Conservation (phyloP, 1,139 yeast genomes). For the Saccharomycopsis hybrid region DNA sequence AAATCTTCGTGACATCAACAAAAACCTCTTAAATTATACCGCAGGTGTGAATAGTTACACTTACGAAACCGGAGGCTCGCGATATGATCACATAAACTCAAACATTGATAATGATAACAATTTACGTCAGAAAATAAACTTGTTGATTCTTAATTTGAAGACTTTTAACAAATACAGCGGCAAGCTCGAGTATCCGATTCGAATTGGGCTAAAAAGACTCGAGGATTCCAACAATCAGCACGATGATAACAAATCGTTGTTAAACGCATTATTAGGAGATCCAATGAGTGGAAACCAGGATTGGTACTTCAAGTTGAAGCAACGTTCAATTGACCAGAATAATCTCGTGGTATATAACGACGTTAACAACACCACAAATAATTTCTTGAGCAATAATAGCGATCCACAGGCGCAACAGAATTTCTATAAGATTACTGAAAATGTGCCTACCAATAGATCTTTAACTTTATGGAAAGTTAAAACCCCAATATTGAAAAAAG, state of each 20-base stretch:
- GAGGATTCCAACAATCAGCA: not conserved
- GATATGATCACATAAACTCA: too few relatives aligned
- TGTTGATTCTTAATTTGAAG: constrained; percentile 13
- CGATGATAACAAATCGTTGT: not conserved
- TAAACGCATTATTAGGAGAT: constrained; percentile 17
- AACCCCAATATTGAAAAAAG: constrained; percentile 14
- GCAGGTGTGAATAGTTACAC: not conserved
- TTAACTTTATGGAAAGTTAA: constrained; percentile 18
- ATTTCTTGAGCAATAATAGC: too few relatives aligned
- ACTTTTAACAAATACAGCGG: not conserved
- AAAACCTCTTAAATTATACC: not conserved
- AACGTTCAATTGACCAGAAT: constrained; percentile 1
- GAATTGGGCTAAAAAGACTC: constrained; percentile 16
- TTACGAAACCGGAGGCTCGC: not conserved
- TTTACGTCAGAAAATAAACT: constrained; percentile 16
- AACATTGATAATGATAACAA: not conserved
- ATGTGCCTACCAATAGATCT: constrained; percentile 2
- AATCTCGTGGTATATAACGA: constrained; percentile 5
- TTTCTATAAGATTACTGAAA: not conserved
- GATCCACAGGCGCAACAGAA: not conserved
- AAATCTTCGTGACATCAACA: not conserved
- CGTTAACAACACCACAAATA: not conserved
- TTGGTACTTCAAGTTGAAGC: constrained; percentile 17
- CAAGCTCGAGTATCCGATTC: constrained; percentile 8
- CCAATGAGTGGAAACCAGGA: constrained; percentile 19